These are phyloP conservation scores for Cladosporium sp. DNA, from an alignment of 2,329 filamentous ascomycete species.

Conservation along the genomic window DNA sequence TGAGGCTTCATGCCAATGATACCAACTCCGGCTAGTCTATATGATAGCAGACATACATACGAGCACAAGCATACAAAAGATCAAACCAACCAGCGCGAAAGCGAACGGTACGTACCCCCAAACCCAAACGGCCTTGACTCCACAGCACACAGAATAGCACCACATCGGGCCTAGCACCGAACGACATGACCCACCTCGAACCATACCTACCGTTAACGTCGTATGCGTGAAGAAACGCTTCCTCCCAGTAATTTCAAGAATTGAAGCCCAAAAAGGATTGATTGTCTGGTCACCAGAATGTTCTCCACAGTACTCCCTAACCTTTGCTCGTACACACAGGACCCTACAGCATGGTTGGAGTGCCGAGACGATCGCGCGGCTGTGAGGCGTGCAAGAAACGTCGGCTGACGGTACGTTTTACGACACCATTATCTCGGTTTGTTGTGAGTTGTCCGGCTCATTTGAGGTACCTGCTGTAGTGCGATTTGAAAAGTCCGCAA, in stretches of 20 bases:
- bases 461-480: neutral
- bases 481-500: neutral
- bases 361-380: slow-evolving; percentile 1
- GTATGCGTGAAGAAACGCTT: neutral
- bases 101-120: no score
- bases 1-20: no score
- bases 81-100: no score
- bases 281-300: neutral
- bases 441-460: neutral
- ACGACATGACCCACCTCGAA: neutral
- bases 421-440: neutral
- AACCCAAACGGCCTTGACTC: no score
- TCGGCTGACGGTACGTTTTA: neutral
- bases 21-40: no score
- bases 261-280: neutral
- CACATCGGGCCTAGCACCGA: slow-evolving; percentile 3
- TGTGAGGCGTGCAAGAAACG: slow-evolving; percentile 6
- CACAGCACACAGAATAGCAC: slow-evolving; percentile 3
- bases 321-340: neutral
- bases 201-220: neutral
- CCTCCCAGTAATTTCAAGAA: neutral
- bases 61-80: no score
- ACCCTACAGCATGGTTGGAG: neutral
- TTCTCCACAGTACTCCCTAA: neutral
- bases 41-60: no score